These are phyloP conservation scores for Chlamydomonas schloesseri DNA, from an alignment of 139 green algal genomes.

Conservation along the genomic window DNA sequence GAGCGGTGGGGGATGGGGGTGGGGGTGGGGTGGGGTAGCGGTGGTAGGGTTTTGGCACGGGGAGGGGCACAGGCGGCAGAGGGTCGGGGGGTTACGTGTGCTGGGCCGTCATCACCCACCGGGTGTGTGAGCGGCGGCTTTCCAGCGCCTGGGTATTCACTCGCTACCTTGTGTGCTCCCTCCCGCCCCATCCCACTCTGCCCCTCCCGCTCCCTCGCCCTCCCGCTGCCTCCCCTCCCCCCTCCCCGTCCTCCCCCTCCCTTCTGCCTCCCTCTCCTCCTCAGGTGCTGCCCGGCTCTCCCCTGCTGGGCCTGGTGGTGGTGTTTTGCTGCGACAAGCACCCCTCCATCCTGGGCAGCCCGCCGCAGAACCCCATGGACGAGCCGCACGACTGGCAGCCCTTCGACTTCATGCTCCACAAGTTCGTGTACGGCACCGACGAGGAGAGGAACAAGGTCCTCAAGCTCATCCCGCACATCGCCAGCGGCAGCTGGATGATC, in stretches of 20 bases:
- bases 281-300: slow-evolving; percentile 40
- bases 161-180: too few species aligned
- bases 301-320: slow-evolving; percentile 25
- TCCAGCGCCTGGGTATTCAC: too few species aligned
- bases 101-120: too few species aligned
- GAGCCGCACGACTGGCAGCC: slow-evolving; percentile 54
- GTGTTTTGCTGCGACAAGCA: slow-evolving; percentile 44
- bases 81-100: too few species aligned
- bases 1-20: too few species aligned
- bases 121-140: too few species aligned
- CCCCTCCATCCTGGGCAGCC: slow-evolving; percentile 24
- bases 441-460: slow-evolving; percentile 55
- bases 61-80: too few species aligned
- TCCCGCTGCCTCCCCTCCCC: too few species aligned
- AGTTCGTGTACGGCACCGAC: slow-evolving; percentile 56
- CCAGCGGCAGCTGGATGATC: slow-evolving; percentile 59
- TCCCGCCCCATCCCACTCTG: too few species aligned
- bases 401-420: slow-evolving; percentile 61
- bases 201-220: too few species aligned
- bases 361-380: slow-evolving; percentile 40
- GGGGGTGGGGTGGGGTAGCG: too few species aligned
- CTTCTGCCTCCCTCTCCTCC: not conserved
- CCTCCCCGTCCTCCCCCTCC: not conserved
- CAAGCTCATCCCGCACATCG: slow-evolving; percentile 64
- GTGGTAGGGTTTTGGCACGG: too few species aligned